Conservation (phyloP, 2,329 filamentous ascomycete species). For the Apiospora arundinis region DNA sequence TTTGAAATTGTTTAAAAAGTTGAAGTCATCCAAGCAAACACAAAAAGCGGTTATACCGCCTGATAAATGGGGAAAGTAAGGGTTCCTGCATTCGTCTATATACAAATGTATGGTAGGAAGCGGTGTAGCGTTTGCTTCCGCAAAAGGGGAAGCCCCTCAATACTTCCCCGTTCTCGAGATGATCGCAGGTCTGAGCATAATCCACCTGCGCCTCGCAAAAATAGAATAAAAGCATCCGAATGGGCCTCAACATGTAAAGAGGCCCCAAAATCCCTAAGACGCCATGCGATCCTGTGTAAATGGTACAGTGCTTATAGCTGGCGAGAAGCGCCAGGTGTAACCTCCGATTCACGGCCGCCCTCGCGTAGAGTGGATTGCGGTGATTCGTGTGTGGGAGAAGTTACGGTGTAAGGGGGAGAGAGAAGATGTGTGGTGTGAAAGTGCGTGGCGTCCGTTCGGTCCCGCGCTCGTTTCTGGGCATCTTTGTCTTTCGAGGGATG, state of each 20-base stretch:
- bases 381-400: not conserved
- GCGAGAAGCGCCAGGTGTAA: not conserved
- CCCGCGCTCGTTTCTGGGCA: not conserved
- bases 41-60: not conserved
- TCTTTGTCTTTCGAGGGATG: conserved; percentile 12
- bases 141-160: not conserved
- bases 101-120: conserved; percentile 13
- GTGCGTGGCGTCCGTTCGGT: conserved; percentile 1
- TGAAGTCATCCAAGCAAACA: not conserved
- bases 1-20: not conserved
- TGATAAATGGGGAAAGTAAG: conserved; percentile 4
- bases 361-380: not conserved
- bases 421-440: not conserved
- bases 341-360: not conserved
- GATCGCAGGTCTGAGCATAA: conserved; percentile 8
- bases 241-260: conserved; percentile 5
- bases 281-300: conserved; percentile 18
- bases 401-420: not conserved
- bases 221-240: not conserved
- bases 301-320: conserved; percentile 15
- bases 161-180: not conserved
- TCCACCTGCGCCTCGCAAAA: conserved; percentile 16
- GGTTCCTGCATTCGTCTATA: conserved; percentile 14
- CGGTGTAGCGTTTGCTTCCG: not conserved
- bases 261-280: conserved; percentile 15